Evolutionary conservation across 2,329 filamentous ascomycete genomes (phyloP).

Genomic region (Ophiocordyceps unilateralis): DNA sequence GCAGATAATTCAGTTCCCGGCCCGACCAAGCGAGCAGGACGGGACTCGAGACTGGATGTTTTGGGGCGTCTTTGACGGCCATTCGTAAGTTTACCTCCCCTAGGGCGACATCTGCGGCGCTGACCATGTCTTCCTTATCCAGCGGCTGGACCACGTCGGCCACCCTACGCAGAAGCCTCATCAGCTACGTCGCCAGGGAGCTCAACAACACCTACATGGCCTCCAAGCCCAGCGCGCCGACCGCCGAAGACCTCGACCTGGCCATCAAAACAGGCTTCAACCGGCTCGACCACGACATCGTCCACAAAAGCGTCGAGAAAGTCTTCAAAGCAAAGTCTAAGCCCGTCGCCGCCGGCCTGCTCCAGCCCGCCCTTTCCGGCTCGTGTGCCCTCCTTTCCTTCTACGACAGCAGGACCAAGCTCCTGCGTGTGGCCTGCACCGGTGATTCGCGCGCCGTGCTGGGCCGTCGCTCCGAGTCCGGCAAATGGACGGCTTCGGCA

Average conservation of each 20-base stretch:
- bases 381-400: constrained; percentile 93
- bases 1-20: constrained; percentile 85
- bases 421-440: constrained; percentile 85
- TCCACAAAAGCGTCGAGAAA: constrained; percentile 81
- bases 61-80: constrained; percentile 97
- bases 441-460: constrained; percentile 93
- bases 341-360: constrained; percentile 73
- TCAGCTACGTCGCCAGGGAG: constrained; percentile 83
- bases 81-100: constrained; percentile 52
- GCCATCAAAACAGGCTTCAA: constrained; percentile 90
- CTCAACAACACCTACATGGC: constrained; percentile 83
- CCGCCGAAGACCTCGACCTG: constrained; percentile 64
- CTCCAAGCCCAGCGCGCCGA: constrained; percentile 43
- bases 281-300: constrained; percentile 82
- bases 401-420: constrained; percentile 76
- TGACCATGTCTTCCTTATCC: not conserved
- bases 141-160: constrained; percentile 97
- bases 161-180: constrained; percentile 80
- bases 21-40: constrained; percentile 23
- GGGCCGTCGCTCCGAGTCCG: constrained; percentile 57
- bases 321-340: constrained; percentile 81
- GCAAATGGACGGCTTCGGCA: constrained; percentile 84
- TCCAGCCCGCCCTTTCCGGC: constrained; percentile 88
- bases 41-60: constrained; percentile 87
- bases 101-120: no score